These are phyloP conservation scores for Neurospora cerealis DNA, from an alignment of 495 filamentous ascomycete species.

Conservation along the genomic window DNA sequence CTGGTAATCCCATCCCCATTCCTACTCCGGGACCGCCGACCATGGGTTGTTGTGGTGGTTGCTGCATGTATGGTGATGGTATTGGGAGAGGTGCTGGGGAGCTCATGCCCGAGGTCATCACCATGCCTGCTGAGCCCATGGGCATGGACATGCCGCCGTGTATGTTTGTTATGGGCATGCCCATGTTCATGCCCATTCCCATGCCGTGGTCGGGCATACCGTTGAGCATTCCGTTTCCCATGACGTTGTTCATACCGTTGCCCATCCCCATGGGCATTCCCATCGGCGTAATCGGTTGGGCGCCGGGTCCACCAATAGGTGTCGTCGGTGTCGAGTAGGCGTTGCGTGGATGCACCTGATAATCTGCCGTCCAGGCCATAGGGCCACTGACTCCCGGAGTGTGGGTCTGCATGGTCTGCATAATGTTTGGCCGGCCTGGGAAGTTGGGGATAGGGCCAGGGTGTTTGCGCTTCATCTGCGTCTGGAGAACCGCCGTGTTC, in stretches of 20 bases:
- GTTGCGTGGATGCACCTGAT: neutral
- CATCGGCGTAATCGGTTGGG: neutral
- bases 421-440: neutral
- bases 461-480: neutral
- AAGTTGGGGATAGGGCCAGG: neutral
- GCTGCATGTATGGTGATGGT: neutral
- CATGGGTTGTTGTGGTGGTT: neutral
- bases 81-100: neutral
- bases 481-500: neutral
- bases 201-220: neutral
- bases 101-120: neutral
- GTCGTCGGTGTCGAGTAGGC: neutral
- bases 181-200: neutral
- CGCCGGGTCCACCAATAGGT: neutral
- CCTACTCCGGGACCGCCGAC: neutral
- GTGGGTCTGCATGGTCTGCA: neutral
- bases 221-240: neutral
- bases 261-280: neutral
- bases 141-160: neutral
- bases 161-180: neutral
- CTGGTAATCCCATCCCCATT: neutral
- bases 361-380: neutral
- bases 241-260: neutral
- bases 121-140: neutral
- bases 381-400: neutral